Evolutionary conservation across 2,329 filamentous ascomycete species (phyloP).

Genomic region (Myriangium duriaei): DNA sequence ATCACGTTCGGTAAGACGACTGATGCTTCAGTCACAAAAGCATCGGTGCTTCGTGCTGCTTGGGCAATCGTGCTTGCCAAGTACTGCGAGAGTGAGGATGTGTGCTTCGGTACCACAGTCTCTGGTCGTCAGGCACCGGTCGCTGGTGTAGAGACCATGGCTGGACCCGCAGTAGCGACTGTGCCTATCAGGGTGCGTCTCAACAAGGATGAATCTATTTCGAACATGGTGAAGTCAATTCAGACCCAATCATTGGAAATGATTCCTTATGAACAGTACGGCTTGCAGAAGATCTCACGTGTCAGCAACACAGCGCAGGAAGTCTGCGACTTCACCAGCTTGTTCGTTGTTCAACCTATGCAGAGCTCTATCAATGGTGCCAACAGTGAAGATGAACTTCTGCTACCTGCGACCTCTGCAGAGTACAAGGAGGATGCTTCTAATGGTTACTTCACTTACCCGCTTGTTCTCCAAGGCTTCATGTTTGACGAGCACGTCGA

Average conservation of each 20-base stretch:
- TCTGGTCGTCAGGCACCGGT: neutral
- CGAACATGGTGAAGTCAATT: neutral
- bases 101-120: slow-evolving; percentile 1
- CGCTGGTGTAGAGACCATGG: neutral
- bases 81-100: neutral
- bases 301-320: neutral
- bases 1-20: neutral
- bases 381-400: neutral
- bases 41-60: neutral
- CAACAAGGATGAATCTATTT: neutral
- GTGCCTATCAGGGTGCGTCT: neutral
- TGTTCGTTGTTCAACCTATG: neutral
- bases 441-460: neutral
- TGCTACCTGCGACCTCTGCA: neutral
- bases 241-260: neutral
- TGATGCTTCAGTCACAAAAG: neutral
- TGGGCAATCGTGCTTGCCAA: slow-evolving; percentile 1
- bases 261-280: neutral
- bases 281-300: neutral
- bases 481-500: neutral
- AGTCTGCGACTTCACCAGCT: neutral
- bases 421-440: neutral
- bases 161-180: neutral
- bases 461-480: neutral
- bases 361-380: neutral